Percentiles rank a stretch among this genome's conserved stretches.
Conservation (phyloP, 148 eudicot species). For the Amaranthus palmeri region DNA sequence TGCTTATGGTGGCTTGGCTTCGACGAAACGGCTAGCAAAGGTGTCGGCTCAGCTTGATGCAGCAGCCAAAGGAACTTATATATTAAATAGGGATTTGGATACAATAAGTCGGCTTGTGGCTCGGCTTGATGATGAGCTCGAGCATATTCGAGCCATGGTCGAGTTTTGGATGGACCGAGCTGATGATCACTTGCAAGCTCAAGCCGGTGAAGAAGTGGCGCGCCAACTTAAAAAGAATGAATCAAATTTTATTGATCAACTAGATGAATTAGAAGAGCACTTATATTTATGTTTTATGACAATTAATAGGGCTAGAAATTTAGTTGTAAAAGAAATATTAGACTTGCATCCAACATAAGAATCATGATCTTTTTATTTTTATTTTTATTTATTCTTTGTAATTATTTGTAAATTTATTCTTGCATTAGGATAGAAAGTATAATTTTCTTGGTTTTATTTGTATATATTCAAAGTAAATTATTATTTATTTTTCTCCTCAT, state of each 20-base stretch:
- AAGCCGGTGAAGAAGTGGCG: slow-evolving; percentile 53
- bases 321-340: slow-evolving; percentile 62
- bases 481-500: too few relatives aligned
- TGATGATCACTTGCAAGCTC: slow-evolving; percentile 45
- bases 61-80: slow-evolving; percentile 82
- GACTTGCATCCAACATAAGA: slow-evolving; percentile 27
- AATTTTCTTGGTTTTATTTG: too few relatives aligned
- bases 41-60: slow-evolving; percentile 59
- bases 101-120: slow-evolving; percentile 69
- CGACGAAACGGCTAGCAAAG: slow-evolving; percentile 30
- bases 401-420: too few relatives aligned
- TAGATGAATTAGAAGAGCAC: slow-evolving; percentile 96
- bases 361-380: background rate
- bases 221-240: slow-evolving; percentile 55
- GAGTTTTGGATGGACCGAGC: slow-evolving; percentile 51
- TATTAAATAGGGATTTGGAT: slow-evolving; percentile 76
- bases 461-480: too few relatives aligned
- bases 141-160: slow-evolving; percentile 48
- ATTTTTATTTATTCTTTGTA: too few relatives aligned
- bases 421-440: too few relatives aligned
- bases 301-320: slow-evolving; percentile 74
- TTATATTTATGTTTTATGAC: slow-evolving; percentile 86
- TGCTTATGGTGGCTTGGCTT: slow-evolving; percentile 31
- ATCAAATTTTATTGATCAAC: slow-evolving; percentile 50
- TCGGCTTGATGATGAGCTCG: slow-evolving; percentile 69